Base-by-base conservation (phyloP, 208 protist species). In the Leptomonas seymouri region DNA sequence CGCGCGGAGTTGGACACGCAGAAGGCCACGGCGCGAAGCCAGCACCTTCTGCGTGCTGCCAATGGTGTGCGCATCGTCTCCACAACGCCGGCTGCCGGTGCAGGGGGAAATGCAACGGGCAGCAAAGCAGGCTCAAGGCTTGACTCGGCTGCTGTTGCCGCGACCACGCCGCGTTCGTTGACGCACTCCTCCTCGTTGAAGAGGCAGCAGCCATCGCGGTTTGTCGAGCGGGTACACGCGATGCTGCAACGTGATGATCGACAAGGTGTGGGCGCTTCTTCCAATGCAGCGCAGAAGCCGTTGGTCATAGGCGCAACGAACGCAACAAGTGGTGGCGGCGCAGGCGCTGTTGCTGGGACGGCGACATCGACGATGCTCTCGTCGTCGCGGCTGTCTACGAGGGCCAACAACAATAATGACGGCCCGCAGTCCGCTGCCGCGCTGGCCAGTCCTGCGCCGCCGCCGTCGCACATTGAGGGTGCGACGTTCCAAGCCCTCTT, bases 401-500 rank as follows among this genome's bases (percentile, higher is more conserved):
- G 53, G 31, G 53, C 51, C 11, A 67, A 25, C 23, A 44, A 57
- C 31, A 18, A 36, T 16, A 20, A 2, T 34, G 27, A 56, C 11
- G 42, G 61, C 18, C 27, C 31, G 25, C 50, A 27, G 39, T 12
- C 55, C 4, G 45, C 67, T 20, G 65, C 53, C 16, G 65, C 60
- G 2, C 39, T 59, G 8, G 45, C 27, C 15, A 57, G 61, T 36
- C 61, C 65, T 5, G 60, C 73, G 5, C 55, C 64, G 9, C 46
- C 54, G 23, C 71, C 73, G 42, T 50, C 61, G 27, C 75, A 76
- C 28, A 85, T 95, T 57, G 90, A 97, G 58, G 92, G 92, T 1
- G 71, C 79, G 0, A 85, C 79, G 6, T 85, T 95, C 44, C 28
- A 63, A n/a, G 92, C 89, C 1, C 58, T 95, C 20, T 95, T 93